These are phyloP conservation scores for Beta corolliflora DNA, from an alignment of 179 eudicot genomes.

Conservation along the genomic window DNA sequence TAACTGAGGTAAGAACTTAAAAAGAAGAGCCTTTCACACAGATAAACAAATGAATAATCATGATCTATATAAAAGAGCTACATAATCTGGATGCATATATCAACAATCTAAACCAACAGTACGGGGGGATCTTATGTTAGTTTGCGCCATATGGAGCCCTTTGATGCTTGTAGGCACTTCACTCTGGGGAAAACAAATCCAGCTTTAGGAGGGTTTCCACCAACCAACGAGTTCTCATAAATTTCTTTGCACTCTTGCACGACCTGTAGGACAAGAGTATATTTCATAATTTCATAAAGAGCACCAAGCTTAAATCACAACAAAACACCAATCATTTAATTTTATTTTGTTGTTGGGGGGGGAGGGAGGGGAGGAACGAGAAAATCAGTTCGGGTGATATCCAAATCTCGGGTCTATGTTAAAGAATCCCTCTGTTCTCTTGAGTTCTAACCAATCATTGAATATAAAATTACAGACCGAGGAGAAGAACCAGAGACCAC, in stretches of 20 bases:
- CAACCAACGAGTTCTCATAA: constrained; percentile 73
- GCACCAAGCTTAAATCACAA: neutral
- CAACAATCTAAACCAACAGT: constrained; percentile 2
- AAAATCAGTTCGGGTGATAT: too few species aligned
- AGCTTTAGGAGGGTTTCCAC: constrained; percentile 83
- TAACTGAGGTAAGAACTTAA: neutral
- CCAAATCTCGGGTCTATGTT: too few species aligned
- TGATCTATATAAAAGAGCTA: constrained; percentile 13
- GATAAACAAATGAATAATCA: constrained; percentile 11
- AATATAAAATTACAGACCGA: too few species aligned
- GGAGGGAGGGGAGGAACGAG: too few species aligned
- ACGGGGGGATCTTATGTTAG: constrained; percentile 43
- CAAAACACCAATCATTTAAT: neutral
- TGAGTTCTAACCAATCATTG: too few species aligned
- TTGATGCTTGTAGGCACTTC: constrained; percentile 65
- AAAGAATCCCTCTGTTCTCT: too few species aligned
- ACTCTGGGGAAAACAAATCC: constrained; percentile 91
- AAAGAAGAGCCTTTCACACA: constrained; percentile 7
- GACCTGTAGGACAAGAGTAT: constrained; percentile 52
- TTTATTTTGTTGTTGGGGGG: too few species aligned
- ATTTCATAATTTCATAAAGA: neutral
- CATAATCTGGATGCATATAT: neutral
- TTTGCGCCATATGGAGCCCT: constrained; percentile 61
- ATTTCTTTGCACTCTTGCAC: constrained; percentile 94
- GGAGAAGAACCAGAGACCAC: too few species aligned